Percentiles rank a stretch among this genome's conserved stretches.
Conservation (phyloP, 768 basidiomycete genomes). For the Lentinus tigrinus region DNA sequence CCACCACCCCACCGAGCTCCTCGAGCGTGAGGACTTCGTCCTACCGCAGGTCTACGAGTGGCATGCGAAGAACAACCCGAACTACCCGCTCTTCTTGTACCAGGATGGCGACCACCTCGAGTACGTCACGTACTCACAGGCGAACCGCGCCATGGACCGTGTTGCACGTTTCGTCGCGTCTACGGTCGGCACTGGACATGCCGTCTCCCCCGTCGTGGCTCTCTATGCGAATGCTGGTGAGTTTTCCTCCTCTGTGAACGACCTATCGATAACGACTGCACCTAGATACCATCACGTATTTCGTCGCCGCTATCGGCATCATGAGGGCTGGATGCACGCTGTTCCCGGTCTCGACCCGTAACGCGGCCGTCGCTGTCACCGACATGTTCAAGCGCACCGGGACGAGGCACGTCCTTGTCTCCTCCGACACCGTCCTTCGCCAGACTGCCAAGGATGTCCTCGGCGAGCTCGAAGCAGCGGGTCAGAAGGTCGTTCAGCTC, state of each 20-base stretch:
- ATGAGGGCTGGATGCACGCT: constrained; percentile 20
- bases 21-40: constrained; percentile 9
- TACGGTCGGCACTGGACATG: background rate
- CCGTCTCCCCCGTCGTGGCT: constrained; percentile 22
- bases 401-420: constrained; percentile 6
- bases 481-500: background rate
- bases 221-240: constrained; percentile 23
- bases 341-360: constrained; percentile 36
- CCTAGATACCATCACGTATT: constrained; percentile 28
- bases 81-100: constrained; percentile 34
- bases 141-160: constrained; percentile 26
- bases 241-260: background rate
- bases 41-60: constrained; percentile 37
- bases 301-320: constrained; percentile 16
- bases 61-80: constrained; percentile 29
- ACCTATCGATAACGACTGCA: background rate
- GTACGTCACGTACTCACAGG: constrained; percentile 25
- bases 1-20: background rate
- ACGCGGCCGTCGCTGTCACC: constrained; percentile 31
- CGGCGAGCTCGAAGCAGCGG: background rate
- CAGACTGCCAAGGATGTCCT: background rate
- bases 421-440: constrained; percentile 1
- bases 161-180: constrained; percentile 19
- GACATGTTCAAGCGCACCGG: constrained; percentile 24
- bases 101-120: constrained; percentile 15